Conservation (phyloP, 768 basidiomycete genomes). For the Phaffia tasmanica region DNA sequence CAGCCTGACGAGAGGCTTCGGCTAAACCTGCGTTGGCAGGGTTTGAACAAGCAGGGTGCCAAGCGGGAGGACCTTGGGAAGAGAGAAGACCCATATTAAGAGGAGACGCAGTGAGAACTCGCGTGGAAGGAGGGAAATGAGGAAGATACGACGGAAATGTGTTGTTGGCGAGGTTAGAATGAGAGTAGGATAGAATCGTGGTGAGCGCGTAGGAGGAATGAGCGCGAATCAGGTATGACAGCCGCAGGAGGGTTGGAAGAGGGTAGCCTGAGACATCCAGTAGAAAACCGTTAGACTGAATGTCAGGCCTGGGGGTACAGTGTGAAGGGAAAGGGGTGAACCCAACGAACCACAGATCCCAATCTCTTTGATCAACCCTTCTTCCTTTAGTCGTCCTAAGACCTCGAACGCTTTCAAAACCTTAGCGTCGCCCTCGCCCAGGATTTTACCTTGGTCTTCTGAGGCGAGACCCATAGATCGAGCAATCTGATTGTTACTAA, state of each 20-base stretch:
- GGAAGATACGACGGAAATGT: slow-evolving; percentile 31
- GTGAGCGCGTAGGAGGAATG: slow-evolving; percentile 26
- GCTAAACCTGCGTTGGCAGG: slow-evolving; percentile 6
- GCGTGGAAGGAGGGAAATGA: slow-evolving; percentile 29
- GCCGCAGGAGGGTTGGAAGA: slow-evolving; percentile 35
- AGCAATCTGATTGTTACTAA: slow-evolving; percentile 24
- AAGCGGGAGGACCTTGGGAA: slow-evolving; percentile 31
- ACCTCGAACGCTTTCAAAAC: slow-evolving; percentile 29
- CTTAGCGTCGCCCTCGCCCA: slow-evolving; percentile 29
- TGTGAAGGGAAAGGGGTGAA: background rate
- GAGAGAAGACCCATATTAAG: slow-evolving; percentile 37
- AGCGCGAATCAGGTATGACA: slow-evolving; percentile 31
- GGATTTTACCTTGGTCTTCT: background rate
- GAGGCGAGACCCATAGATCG: slow-evolving; percentile 11
- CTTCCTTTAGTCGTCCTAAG: slow-evolving; percentile 29
- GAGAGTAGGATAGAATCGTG: slow-evolving; percentile 37
- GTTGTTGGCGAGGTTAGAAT: slow-evolving; percentile 35
- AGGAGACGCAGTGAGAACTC: slow-evolving; percentile 36
- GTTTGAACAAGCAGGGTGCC: slow-evolving; percentile 34
- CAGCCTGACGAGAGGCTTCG: slow-evolving; percentile 2
- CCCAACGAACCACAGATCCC: slow-evolving; percentile 31
- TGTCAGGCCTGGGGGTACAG: background rate
- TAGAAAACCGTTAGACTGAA: background rate
- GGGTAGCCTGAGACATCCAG: slow-evolving; percentile 32
- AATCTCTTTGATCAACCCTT: slow-evolving; percentile 34